Conservation (phyloP, 2,329 filamentous ascomycete species). For the Colletotrichum truncatum region DNA sequence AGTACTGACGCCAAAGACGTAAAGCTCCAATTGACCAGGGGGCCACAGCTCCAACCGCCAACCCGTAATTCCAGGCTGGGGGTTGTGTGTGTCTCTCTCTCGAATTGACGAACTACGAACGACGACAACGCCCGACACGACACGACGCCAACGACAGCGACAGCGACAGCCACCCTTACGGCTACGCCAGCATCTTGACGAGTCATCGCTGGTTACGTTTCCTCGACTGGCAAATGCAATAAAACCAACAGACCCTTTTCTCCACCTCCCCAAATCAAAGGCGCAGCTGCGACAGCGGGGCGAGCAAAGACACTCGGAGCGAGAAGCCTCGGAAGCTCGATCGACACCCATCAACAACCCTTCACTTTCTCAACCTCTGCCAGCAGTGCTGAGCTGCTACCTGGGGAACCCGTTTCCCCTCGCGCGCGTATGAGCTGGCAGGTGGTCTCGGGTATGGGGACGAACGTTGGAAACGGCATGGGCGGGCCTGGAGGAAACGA, state of each 20-base stretch:
- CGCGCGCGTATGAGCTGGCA: constrained; percentile 45
- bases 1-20: neutral
- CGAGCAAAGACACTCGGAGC: neutral
- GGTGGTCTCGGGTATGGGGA: constrained; percentile 49
- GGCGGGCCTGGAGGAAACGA: constrained; percentile 50
- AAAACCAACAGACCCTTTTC: neutral
- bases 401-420: constrained; percentile 25
- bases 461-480: constrained; percentile 48
- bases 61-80: neutral
- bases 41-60: constrained; percentile 21
- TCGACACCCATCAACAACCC: neutral
- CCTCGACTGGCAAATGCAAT: constrained; percentile 6
- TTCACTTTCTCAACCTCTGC: neutral
- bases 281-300: constrained; percentile 6
- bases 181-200: constrained; percentile 5
- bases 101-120: constrained; percentile 1
- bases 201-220: constrained; percentile 1
- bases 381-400: constrained; percentile 12
- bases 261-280: neutral
- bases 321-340: neutral
- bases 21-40: constrained; percentile 17
- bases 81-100: neutral
- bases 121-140: constrained; percentile 3
- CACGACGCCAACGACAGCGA: constrained; percentile 12
- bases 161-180: neutral